phyloP scores from a whole-genome alignment of 129 eudicot species.

The Smallanthus sonchifolius region DNA sequence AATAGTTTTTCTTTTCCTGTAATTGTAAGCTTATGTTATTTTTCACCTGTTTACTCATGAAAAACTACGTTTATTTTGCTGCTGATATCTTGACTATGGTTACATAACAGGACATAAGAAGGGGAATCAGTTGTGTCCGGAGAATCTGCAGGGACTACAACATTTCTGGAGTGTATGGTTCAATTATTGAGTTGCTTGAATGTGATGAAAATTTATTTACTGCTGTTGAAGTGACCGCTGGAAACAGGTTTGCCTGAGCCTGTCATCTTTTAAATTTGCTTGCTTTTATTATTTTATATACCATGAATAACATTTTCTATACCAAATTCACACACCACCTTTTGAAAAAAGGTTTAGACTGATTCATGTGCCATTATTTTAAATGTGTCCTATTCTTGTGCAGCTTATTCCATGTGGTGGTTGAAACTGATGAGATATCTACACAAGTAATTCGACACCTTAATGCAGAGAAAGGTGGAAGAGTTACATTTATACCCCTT shows the following conservation, averaged over 20 bases:
- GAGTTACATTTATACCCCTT: slow-evolving; percentile 95
- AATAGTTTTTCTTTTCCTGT: neutral
- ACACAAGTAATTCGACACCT: slow-evolving; percentile 85
- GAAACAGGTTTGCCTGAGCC: slow-evolving; percentile 64
- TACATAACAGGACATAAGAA: slow-evolving; percentile 73
- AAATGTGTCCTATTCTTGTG: slow-evolving; percentile 12
- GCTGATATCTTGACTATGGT: slow-evolving; percentile 4
- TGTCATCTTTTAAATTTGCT: neutral
- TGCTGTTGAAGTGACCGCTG: slow-evolving; percentile 99
- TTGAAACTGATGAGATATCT: slow-evolving; percentile 81
- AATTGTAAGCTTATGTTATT: neutral
- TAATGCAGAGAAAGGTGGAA: slow-evolving; percentile 83
- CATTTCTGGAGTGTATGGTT: slow-evolving; percentile 79
- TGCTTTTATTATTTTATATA: neutral
- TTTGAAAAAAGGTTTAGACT: neutral
- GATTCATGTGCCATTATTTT: neutral
- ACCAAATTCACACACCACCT: neutral
- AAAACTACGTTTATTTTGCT: slow-evolving; percentile 14
- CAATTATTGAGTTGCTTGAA: slow-evolving; percentile 83
- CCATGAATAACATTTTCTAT: neutral
- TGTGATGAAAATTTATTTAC: slow-evolving; percentile 91
- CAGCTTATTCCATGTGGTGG: slow-evolving; percentile 99
- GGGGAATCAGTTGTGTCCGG: slow-evolving; percentile 77
- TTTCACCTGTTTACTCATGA: neutral
- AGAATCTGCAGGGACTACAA: slow-evolving; percentile 66